Conservation (phyloP, 441 rosid species). For the Viola pubescens region DNA sequence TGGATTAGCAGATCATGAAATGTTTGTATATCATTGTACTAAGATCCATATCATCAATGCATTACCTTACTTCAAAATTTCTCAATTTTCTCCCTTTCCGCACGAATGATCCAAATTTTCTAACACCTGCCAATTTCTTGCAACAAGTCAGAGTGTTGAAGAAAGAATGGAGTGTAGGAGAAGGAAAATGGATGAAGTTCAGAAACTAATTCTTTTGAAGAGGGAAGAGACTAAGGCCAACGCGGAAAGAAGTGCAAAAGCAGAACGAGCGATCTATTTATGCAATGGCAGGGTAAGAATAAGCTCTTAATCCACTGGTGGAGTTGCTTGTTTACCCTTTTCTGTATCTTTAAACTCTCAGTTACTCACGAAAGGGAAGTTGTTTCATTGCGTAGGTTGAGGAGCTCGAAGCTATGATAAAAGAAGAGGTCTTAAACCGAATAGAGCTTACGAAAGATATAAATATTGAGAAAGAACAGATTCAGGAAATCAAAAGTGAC, state of each 20-base stretch:
- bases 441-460: constrained; percentile 28
- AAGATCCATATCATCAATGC: neutral
- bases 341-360: neutral
- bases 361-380: neutral
- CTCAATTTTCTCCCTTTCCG: neutral
- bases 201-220: constrained; percentile 32
- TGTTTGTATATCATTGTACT: constrained; percentile 8
- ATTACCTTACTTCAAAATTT: neutral
- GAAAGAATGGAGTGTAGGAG: constrained; percentile 36
- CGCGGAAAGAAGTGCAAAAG: constrained; percentile 53
- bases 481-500: constrained; percentile 32
- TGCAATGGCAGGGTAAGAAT: constrained; percentile 50
- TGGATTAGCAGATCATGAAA: neutral
- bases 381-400: constrained; percentile 30
- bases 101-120: neutral
- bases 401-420: constrained; percentile 41
- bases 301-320: neutral
- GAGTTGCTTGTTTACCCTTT: no score
- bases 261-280: constrained; percentile 55
- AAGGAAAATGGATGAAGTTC: constrained; percentile 47
- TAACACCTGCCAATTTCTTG: constrained; percentile 16
- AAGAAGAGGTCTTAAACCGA: constrained; percentile 37
- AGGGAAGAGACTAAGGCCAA: constrained; percentile 40
- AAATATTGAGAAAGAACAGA: constrained; percentile 35
- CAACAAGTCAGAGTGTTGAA: constrained; percentile 32